Percentiles rank a stretch among this genome's conserved stretches.
Evolutionary conservation across 1,284 basidiomycete species (phyloP).

Genomic region (Papiliotrema terrestris): DNA sequence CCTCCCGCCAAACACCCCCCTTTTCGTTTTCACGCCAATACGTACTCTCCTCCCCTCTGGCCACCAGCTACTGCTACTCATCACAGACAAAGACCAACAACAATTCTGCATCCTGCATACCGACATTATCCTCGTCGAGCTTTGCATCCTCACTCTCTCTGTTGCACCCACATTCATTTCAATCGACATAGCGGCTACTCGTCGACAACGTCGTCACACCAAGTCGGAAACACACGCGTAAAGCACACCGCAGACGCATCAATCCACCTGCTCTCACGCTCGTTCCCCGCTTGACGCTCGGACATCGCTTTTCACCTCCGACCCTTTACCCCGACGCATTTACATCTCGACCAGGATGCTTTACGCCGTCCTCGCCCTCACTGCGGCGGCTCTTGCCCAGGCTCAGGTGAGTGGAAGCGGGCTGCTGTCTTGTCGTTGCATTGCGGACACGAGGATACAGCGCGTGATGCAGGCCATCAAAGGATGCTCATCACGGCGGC

Average conservation of each 20-base stretch:
- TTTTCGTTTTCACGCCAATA: not conserved
- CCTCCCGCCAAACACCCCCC: not conserved
- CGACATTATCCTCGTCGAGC: too few species aligned
- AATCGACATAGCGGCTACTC: not conserved
- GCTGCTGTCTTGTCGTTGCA: not conserved
- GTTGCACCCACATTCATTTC: too few species aligned
- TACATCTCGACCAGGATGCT: not conserved
- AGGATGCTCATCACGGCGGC: too few species aligned
- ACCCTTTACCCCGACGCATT: not conserved
- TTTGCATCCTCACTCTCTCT: not conserved
- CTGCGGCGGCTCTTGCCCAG: constrained; percentile 2
- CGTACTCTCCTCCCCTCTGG: not conserved
- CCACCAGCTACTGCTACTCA: too few species aligned
- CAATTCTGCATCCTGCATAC: too few species aligned
- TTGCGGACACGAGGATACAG: too few species aligned
- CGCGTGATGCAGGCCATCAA: too few species aligned
- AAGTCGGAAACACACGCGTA: not conserved
- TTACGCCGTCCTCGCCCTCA: constrained; percentile 1
- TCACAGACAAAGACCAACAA: too few species aligned
- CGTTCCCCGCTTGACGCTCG: too few species aligned
- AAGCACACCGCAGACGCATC: too few species aligned
- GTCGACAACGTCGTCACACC: too few species aligned
- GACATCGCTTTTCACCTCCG: not conserved
- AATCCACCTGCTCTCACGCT: too few species aligned
- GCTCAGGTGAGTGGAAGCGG: constrained; percentile 2